Conservation (phyloP, 345 rosid species). For the Eucalyptus fibrosa region DNA sequence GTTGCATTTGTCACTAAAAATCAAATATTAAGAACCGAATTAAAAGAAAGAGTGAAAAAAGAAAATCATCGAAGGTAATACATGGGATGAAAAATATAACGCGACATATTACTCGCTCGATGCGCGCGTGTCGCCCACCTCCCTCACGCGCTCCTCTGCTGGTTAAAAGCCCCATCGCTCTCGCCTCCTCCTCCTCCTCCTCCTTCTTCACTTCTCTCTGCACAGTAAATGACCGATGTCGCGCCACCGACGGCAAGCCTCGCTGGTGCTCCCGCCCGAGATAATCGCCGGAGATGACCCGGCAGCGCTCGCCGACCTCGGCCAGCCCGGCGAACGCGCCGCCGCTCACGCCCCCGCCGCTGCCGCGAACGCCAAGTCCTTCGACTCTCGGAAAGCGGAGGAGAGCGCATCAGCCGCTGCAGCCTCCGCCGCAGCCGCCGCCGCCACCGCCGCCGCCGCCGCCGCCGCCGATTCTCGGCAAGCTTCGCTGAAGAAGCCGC, state of each 20-base stretch:
- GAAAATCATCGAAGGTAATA: background rate
- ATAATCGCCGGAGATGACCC: slow-evolving; percentile 1
- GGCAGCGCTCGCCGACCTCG: background rate
- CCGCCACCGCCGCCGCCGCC: background rate
- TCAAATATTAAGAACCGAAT: background rate
- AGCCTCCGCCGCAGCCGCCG: background rate
- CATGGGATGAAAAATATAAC: background rate
- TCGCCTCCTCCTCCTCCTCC: background rate
- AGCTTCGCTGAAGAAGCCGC: background rate
- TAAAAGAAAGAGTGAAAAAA: background rate
- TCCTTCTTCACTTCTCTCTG: background rate
- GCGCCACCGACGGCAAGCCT: slow-evolving; percentile 29
- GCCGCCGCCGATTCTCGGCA: background rate
- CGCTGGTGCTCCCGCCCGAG: slow-evolving; percentile 23
- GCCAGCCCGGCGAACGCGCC: background rate
- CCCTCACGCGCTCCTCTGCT: background rate
- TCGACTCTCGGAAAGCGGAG: background rate
- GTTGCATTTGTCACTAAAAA: background rate
- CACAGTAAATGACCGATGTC: slow-evolving; percentile 11
- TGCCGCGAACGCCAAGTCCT: background rate
- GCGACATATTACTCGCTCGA: background rate
- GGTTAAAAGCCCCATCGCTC: background rate
- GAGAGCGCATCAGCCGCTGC: background rate
- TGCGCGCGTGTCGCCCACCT: background rate
- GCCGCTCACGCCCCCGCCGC: background rate